Evolutionary conservation across 495 filamentous ascomycete genomes (phyloP).

Genomic region (Neohortaea acidophila): DNA sequence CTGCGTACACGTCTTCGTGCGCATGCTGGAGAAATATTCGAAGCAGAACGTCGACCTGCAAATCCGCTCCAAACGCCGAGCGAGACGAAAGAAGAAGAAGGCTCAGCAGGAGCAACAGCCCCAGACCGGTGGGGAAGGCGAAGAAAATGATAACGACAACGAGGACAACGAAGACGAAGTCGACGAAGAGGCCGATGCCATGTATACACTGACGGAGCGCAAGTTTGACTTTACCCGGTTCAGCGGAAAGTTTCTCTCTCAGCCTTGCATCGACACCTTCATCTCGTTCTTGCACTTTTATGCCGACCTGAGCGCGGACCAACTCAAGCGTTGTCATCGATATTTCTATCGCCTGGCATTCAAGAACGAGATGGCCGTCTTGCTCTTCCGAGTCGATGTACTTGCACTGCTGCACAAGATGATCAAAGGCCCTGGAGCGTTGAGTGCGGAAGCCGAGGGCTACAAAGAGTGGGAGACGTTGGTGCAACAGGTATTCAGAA

Average conservation of each 20-base stretch:
- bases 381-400: constrained; percentile 83
- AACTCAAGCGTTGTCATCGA: constrained; percentile 84
- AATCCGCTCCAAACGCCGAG: constrained; percentile 60
- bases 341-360: constrained; percentile 92
- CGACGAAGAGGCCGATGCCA: constrained; percentile 53
- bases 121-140: constrained; percentile 28
- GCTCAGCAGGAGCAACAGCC: constrained; percentile 26
- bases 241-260: constrained; percentile 59
- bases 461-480: constrained; percentile 90
- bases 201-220: constrained; percentile 57
- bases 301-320: constrained; percentile 58
- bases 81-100: constrained; percentile 51
- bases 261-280: constrained; percentile 80
- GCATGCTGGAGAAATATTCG: constrained; percentile 83
- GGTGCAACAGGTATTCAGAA: constrained; percentile 44
- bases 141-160: constrained; percentile 13
- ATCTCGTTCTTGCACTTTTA: constrained; percentile 67
- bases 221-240: constrained; percentile 92
- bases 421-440: constrained; percentile 74
- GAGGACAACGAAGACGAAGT: constrained; percentile 43
- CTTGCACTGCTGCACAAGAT: constrained; percentile 76
- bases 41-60: constrained; percentile 91
- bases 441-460: constrained; percentile 41
- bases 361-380: constrained; percentile 76
- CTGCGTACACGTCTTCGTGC: constrained; percentile 75